Base-by-base conservation (phyloP, 352 stramenopile species). In the Globisporangium irregulare region DNA sequence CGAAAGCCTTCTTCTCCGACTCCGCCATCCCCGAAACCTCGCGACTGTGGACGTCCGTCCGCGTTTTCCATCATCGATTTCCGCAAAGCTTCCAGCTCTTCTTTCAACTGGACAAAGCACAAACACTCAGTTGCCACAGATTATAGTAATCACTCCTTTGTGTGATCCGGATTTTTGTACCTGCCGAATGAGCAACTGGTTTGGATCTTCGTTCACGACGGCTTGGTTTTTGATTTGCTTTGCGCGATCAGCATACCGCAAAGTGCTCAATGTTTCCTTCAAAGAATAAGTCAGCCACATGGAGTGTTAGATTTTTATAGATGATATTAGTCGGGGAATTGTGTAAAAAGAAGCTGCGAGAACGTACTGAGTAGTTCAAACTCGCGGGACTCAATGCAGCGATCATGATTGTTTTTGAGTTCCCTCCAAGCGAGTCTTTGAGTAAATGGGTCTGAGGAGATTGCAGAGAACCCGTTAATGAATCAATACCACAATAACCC, bases 221-320 rank as follows among this genome's bases (percentile, higher is more conserved):
- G 91, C 92, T 64, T 97, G 90, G 73, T 97, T 98, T 67, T 97
- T 97, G 69, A 98, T 98, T 67, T 97, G 87, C 71, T 98, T 97
- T 0, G 92, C 92, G 53, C 91, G 78, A 67, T 97, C 89, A 0
- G 92, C 92, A 67, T 97, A 98, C n/a, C 91, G 80, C 15, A 98
- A 67, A 38, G 92, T 98, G 36, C 87, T 90, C 12, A 98, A 69
- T 4, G 91, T 98, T 84, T 98, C 92, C 77, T 97, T 64, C 12
- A 55, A 66, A 9, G 7, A 66, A 1, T 54, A 4, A 7, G 6
- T 54, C 69, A 55, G 56, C 24, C 25, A 53, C 1, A 7, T n/a
- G 66, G 6, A 14, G 24, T 43, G 54, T 34, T 36, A 25, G 14
- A 20, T 7, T n/a, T 48, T 14, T n/a, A n/a, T 48, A 48, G 15